phyloP scores from a whole-genome alignment of 768 basidiomycete genomes.

The Amanita inopinata region DNA sequence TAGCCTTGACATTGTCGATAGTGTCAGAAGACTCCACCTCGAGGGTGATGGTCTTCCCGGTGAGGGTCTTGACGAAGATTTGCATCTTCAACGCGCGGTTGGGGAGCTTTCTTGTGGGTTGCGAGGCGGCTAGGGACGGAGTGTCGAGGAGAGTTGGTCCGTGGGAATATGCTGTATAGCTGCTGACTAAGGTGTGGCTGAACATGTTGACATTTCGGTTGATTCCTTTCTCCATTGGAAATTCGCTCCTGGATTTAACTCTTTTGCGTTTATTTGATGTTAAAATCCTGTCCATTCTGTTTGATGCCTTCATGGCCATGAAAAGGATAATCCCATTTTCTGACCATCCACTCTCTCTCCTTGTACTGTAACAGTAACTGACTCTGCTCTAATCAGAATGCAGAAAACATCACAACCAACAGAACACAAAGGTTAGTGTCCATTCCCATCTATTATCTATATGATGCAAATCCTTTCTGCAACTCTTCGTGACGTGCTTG shows the following conservation, averaged over 20 bases:
- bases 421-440: too few relatives aligned
- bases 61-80: constrained; percentile 72
- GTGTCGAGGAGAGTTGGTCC: background rate
- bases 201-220: background rate
- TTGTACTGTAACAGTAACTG: too few relatives aligned
- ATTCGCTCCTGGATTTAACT: too few relatives aligned
- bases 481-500: constrained; percentile 46
- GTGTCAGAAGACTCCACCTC: constrained; percentile 97
- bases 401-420: too few relatives aligned
- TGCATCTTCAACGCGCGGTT: constrained; percentile 28
- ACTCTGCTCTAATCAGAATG: too few relatives aligned
- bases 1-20: constrained; percentile 90
- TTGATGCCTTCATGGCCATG: too few relatives aligned
- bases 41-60: constrained; percentile 96
- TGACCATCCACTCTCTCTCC: too few relatives aligned
- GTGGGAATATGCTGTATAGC: constrained; percentile 19
- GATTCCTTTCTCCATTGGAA: too few relatives aligned
- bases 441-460: too few relatives aligned
- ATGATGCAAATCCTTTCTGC: constrained; percentile 22
- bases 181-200: constrained; percentile 6
- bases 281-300: too few relatives aligned
- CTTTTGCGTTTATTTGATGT: too few relatives aligned
- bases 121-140: constrained; percentile 7
- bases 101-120: background rate
- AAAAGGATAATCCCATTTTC: too few relatives aligned